phyloP scores from a whole-genome alignment of 306 rosid genomes.

The Albizia julibrissin region DNA sequence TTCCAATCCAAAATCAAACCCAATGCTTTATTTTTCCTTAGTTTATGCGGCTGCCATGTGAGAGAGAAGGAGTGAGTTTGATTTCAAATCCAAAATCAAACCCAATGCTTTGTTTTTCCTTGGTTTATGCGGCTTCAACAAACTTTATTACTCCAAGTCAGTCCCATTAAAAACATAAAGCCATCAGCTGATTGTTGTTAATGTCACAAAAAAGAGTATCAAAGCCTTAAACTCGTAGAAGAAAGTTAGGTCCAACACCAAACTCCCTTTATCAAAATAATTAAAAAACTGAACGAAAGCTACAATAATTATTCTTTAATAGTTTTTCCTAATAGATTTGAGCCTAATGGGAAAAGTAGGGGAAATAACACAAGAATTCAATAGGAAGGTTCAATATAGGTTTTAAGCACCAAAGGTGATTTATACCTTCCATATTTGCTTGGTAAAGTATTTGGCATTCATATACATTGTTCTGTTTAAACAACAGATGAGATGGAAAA shows the following conservation, averaged over 20 bases:
- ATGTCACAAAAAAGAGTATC: slow-evolving; percentile 40
- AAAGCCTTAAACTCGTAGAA: slow-evolving; percentile 44
- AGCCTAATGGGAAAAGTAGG: neutral
- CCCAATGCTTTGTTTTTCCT: no score
- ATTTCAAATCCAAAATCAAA: no score
- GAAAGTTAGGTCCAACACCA: slow-evolving; percentile 52
- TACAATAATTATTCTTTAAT: slow-evolving; percentile 10
- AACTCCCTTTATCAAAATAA: no score
- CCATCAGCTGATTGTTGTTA: slow-evolving; percentile 48
- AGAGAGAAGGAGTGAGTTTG: no score
- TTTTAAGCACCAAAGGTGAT: neutral
- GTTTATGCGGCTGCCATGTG: no score
- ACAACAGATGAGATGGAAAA: neutral
- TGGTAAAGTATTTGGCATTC: neutral
- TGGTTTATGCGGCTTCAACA: no score
- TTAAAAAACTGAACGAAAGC: no score
- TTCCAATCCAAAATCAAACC: no score
- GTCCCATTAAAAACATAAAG: slow-evolving; percentile 53
- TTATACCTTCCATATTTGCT: neutral
- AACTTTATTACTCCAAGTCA: slow-evolving; percentile 37
- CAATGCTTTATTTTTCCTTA: no score
- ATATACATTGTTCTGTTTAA: no score
- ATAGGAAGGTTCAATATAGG: neutral
- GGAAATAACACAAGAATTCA: neutral
- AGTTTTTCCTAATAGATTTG: neutral